A percentile compares a stretch with the other conserved stretches of the same genome.
phyloP scores from a whole-genome alignment of 441 rosid species.

The Eutrema salsugineum region DNA sequence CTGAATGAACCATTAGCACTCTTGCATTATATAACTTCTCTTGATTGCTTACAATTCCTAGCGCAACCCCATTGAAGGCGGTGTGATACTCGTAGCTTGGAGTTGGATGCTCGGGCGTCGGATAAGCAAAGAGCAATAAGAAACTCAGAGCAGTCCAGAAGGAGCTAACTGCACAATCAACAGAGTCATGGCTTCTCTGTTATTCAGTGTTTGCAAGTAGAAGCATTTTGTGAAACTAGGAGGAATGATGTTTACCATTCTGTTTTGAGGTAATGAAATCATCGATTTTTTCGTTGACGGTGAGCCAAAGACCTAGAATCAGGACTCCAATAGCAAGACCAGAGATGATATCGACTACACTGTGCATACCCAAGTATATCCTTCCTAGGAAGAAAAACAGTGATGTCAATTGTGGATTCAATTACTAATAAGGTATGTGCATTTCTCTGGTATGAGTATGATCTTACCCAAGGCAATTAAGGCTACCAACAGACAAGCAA shows the following conservation, averaged over 20 bases:
- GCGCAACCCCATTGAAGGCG: slow-evolving; percentile 82
- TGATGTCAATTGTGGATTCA: slow-evolving; percentile 18
- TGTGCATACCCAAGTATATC: slow-evolving; percentile 99
- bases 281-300: slow-evolving; percentile 54
- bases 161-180: slow-evolving; percentile 59
- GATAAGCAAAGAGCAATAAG: slow-evolving; percentile 91
- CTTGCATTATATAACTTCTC: neutral
- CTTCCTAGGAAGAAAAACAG: slow-evolving; percentile 67
- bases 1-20: neutral
- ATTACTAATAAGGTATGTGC: neutral
- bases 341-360: slow-evolving; percentile 69
- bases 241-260: slow-evolving; percentile 50
- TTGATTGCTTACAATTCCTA: slow-evolving; percentile 76
- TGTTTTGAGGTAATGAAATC: slow-evolving; percentile 67
- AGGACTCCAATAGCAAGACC: slow-evolving; percentile 77
- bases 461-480: slow-evolving; percentile 68
- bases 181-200: neutral
- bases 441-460: slow-evolving; percentile 7
- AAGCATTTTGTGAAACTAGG: neutral
- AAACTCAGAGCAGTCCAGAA: slow-evolving; percentile 91
- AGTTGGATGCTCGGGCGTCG: slow-evolving; percentile 87
- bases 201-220: neutral
- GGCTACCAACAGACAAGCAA: slow-evolving; percentile 66
- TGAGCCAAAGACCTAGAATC: slow-evolving; percentile 74
- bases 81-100: slow-evolving; percentile 96